Conservation (phyloP, 1,139 yeast species). For the Yamadazyma oceani region DNA sequence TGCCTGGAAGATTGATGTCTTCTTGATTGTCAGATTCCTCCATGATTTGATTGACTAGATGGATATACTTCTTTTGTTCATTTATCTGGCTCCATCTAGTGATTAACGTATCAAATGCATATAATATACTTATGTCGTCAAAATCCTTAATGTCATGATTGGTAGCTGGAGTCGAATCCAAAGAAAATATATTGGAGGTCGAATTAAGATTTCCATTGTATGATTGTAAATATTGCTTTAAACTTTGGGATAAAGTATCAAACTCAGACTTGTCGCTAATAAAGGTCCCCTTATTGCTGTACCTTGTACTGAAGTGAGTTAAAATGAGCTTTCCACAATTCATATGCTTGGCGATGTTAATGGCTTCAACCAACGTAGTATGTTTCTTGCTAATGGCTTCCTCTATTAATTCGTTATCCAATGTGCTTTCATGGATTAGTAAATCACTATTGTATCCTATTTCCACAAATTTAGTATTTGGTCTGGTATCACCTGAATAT, state of each 20-base stretch:
- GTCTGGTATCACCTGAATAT: slow-evolving; percentile 95
- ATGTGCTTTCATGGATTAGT: slow-evolving; percentile 88
- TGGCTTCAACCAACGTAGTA: slow-evolving; percentile 89
- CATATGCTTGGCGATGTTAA: slow-evolving; percentile 70
- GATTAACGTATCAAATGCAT: slow-evolving; percentile 45
- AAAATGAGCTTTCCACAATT: slow-evolving; percentile 66
- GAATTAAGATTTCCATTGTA: slow-evolving; percentile 15
- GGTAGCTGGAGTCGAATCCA: background rate
- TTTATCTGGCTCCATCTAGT: slow-evolving; percentile 24
- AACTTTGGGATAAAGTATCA: slow-evolving; percentile 20
- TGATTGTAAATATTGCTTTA: slow-evolving; percentile 26
- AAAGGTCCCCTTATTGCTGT: slow-evolving; percentile 63
- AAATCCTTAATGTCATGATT: slow-evolving; percentile 14
- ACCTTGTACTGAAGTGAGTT: slow-evolving; percentile 92
- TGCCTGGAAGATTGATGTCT: too few species aligned
- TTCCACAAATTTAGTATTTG: slow-evolving; percentile 57
- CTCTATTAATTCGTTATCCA: slow-evolving; percentile 74
- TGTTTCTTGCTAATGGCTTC: slow-evolving; percentile 86
- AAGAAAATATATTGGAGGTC: slow-evolving; percentile 27
- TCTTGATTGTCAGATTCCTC: background rate
- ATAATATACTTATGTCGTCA: slow-evolving; percentile 36
- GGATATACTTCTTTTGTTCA: slow-evolving; percentile 18
- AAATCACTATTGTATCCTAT: slow-evolving; percentile 74
- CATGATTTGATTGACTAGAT: slow-evolving; percentile 11
- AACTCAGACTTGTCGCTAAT: slow-evolving; percentile 27